Conservation (phyloP, 2,329 filamentous ascomycete species). For the Purpureocillium lavendulum region DNA sequence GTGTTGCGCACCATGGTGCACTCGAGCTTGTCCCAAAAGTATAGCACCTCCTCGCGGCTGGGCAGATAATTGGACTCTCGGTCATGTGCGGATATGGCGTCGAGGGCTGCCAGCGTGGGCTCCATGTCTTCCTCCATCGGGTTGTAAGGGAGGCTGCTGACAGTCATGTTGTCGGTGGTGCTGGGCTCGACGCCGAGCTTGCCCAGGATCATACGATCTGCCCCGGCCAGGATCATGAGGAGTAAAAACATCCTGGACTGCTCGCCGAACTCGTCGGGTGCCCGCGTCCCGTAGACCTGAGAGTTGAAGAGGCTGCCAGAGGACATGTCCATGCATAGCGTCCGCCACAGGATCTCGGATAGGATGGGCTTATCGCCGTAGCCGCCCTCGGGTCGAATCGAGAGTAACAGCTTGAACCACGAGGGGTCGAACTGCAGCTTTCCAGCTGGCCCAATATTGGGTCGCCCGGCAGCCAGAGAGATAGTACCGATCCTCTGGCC, state of each 20-base stretch:
- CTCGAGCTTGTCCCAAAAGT: constrained; percentile 11
- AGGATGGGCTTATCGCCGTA: constrained; percentile 3
- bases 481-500: constrained; percentile 11
- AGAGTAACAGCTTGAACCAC: constrained; percentile 12
- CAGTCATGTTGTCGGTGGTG: constrained; percentile 2
- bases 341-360: constrained; percentile 14
- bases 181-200: constrained; percentile 17
- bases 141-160: constrained; percentile 9
- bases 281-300: constrained; percentile 5
- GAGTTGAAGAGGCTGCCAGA: constrained; percentile 12
- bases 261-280: constrained; percentile 10
- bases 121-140: constrained; percentile 12
- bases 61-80: constrained; percentile 10
- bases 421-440: constrained; percentile 14
- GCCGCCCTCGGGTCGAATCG: constrained; percentile 6
- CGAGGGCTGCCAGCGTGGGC: constrained; percentile 9
- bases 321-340: constrained; percentile 17
- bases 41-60: constrained; percentile 10
- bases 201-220: constrained; percentile 22
- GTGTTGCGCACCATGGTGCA: constrained; percentile 11
- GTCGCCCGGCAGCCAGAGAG: constrained; percentile 6
- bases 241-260: constrained; percentile 14
- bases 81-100: constrained; percentile 9
- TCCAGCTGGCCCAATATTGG: constrained; percentile 6
- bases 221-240: constrained; percentile 19